These are phyloP conservation scores for Exophiala aquamarina DNA, from an alignment of 2,329 filamentous ascomycete genomes.

Conservation along the genomic window DNA sequence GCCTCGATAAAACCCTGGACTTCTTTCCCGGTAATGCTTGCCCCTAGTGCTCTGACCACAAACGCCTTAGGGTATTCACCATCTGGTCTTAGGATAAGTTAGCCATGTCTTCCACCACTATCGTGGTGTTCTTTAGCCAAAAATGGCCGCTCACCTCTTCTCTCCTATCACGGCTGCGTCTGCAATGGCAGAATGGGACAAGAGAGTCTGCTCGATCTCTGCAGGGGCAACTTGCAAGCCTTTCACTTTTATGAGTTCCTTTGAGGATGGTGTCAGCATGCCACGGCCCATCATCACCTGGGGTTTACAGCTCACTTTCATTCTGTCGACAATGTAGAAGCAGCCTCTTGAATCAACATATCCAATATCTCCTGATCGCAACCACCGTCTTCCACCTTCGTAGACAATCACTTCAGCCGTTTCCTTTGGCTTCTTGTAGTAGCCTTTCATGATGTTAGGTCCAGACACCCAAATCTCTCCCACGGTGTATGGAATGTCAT, in stretches of 20 bases:
- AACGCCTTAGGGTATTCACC: conserved; percentile 2
- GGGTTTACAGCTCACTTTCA: conserved; percentile 39
- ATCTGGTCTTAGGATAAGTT: conserved; percentile 1
- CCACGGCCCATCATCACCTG: no score
- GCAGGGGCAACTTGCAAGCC: conserved; percentile 38
- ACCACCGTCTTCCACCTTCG: conserved; percentile 49
- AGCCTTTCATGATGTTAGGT: conserved; percentile 22
- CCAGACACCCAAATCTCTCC: conserved; percentile 51
- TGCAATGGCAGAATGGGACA: conserved; percentile 41
- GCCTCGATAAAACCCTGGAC: neutral
- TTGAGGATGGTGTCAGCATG: neutral
- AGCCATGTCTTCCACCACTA: neutral
- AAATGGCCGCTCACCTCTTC: conserved; percentile 19
- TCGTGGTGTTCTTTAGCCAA: neutral
- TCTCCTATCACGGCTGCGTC: conserved; percentile 59
- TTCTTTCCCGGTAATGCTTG: neutral
- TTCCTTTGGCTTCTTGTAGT: conserved; percentile 32
- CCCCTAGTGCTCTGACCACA: neutral
- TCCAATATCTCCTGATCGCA: conserved; percentile 31
- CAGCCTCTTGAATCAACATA: conserved; percentile 53
- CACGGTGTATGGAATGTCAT: neutral
- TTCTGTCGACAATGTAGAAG: conserved; percentile 76
- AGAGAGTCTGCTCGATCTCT: conserved; percentile 54
- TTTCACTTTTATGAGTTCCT: conserved; percentile 58
- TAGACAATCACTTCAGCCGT: conserved; percentile 34